Base-by-base conservation (phyloP, 75 land plant genomes). In the Pinus albicaulis region DNA sequence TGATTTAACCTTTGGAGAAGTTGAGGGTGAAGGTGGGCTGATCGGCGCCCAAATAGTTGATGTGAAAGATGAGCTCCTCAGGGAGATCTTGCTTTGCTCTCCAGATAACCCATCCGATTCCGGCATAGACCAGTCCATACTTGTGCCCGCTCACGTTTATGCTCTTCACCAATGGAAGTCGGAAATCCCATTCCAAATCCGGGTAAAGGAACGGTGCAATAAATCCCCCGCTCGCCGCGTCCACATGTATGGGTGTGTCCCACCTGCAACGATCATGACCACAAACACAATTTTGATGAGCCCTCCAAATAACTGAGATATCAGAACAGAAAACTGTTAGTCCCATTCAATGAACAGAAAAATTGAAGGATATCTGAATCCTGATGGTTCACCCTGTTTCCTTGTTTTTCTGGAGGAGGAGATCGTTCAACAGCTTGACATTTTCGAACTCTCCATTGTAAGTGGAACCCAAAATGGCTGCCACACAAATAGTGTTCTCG, bases 121-220 rank as follows among this genome's bases (percentile, higher is more conserved):
- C 79, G 28, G 87, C 73, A 71, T 86, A 86, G 26, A 86, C 86
- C 10, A 86, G 86, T 6, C 87, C 86, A 76, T 86, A 86, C 55
- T 86, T 86, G 76, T 86, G 86, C 36, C 86, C 86, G 69, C 87
- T 86, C 41, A 86, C 86, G 48, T 86, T 86, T 60, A 86, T 86
- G 66, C 87, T 86, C 82, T 75, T 86, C 71, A 83, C 87, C 10
- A 74, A 62, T 11, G 86, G 78, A 55, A 86, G 63, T 57, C 86
- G 56, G 56, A 86, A 86, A 70, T 86, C 87, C 87, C 87, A 86
- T 25, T 75, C 86, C 19, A 86, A 57, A 13, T 86, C 82, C 8
- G 86, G 87, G 65, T 86, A 86, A 10, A 86, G 31, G 71, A 83
- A 86, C 0, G 87, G 86, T 75, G 87, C 87, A 17, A 86, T 64